Percentiles rank a stretch among this genome's conserved stretches.
These are phyloP conservation scores for Metschnikowia santaceciliae DNA, from an alignment of 805 yeast species.

Conservation along the genomic window DNA sequence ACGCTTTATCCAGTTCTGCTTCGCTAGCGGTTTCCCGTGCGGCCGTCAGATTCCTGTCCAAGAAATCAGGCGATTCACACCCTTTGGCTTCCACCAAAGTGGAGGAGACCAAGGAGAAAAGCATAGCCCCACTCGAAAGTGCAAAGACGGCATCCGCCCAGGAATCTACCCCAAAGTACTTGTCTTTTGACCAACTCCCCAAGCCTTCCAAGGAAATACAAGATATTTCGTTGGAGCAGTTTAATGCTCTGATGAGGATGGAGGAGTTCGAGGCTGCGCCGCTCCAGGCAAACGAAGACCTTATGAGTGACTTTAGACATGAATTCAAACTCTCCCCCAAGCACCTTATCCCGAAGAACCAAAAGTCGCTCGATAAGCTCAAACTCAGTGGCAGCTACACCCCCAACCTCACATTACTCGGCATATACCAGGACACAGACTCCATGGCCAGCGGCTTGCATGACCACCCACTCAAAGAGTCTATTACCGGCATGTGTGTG, in stretches of 20 bases:
- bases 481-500: constrained; percentile 38
- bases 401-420: constrained; percentile 12
- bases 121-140: neutral
- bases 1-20: neutral
- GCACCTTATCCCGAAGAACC: constrained; percentile 6
- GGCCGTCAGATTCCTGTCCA: constrained; percentile 13
- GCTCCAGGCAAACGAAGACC: constrained; percentile 3
- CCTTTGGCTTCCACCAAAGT: constrained; percentile 2
- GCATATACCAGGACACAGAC: constrained; percentile 8
- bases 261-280: constrained; percentile 5
- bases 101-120: constrained; percentile 5
- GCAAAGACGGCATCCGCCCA: neutral
- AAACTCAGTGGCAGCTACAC: constrained; percentile 1
- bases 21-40: constrained; percentile 4
- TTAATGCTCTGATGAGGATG: constrained; percentile 15
- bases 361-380: constrained; percentile 4
- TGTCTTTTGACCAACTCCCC: constrained; percentile 33
- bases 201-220: constrained; percentile 21
- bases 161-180: constrained; percentile 12
- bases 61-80: constrained; percentile 11
- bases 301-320: constrained; percentile 9
- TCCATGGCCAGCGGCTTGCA: constrained; percentile 23
- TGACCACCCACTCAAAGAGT: constrained; percentile 36
- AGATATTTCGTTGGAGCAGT: constrained; percentile 14
- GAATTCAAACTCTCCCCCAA: constrained; percentile 8